Evolutionary conservation across 257 asterid species (phyloP).

Genomic region (Nyctanthes arbortristis): DNA sequence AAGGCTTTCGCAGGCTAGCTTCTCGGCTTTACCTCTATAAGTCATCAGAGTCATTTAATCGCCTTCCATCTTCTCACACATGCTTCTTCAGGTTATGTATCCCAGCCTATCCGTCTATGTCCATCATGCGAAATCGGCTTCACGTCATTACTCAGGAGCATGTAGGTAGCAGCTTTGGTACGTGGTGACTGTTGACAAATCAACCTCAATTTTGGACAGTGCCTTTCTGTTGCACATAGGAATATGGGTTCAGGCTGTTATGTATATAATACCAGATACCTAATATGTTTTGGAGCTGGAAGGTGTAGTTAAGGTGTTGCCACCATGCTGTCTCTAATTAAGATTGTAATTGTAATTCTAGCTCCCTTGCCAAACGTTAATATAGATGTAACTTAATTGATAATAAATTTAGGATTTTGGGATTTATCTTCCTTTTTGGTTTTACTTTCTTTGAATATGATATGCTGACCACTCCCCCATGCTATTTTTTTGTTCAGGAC

Average conservation of each 20-base stretch:
- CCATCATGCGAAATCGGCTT: slow-evolving; percentile 57
- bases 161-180: slow-evolving; percentile 94
- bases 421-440: neutral
- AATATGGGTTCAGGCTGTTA: slow-evolving; percentile 23
- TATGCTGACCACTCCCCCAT: neutral
- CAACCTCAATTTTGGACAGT: slow-evolving; percentile 16
- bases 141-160: slow-evolving; percentile 79
- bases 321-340: slow-evolving; percentile 24
- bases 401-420: slow-evolving; percentile 11
- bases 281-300: slow-evolving; percentile 27
- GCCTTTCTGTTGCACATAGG: slow-evolving; percentile 47
- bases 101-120: slow-evolving; percentile 64
- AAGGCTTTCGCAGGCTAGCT: slow-evolving; percentile 88
- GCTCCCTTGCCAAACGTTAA: slow-evolving; percentile 28
- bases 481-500: neutral
- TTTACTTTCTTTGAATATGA: neutral
- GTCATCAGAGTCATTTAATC: slow-evolving; percentile 54
- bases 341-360: slow-evolving; percentile 30
- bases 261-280: slow-evolving; percentile 46
- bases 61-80: slow-evolving; percentile 88
- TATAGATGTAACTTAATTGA: slow-evolving; percentile 23
- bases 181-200: slow-evolving; percentile 49
- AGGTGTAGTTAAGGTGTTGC: slow-evolving; percentile 30
- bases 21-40: slow-evolving; percentile 74
- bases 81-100: slow-evolving; percentile 89